Percentiles rank a stretch among this genome's conserved stretches.
Conservation (phyloP, 2,329 filamentous ascomycete species). For the Lecanosticta acicola region DNA sequence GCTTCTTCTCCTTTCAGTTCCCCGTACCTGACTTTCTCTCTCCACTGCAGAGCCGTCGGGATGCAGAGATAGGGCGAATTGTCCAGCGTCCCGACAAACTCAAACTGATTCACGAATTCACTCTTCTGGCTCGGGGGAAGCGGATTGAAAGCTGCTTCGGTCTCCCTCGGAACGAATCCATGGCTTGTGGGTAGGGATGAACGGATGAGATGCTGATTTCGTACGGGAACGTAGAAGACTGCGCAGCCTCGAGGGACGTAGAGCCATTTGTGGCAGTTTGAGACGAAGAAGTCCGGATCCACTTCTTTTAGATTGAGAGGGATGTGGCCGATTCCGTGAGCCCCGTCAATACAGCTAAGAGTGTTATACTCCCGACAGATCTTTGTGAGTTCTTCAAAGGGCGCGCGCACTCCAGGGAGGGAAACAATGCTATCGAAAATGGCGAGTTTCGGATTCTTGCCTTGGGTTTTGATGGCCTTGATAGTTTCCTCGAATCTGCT, state of each 20-base stretch:
- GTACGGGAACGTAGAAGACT: slow-evolving; percentile 68
- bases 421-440: slow-evolving; percentile 78
- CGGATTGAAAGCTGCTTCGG: slow-evolving; percentile 30
- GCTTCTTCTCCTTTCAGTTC: slow-evolving; percentile 60
- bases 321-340: slow-evolving; percentile 78
- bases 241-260: slow-evolving; percentile 73
- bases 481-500: slow-evolving; percentile 57
- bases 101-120: slow-evolving; percentile 62
- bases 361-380: slow-evolving; percentile 63
- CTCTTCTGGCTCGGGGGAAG: slow-evolving; percentile 47
- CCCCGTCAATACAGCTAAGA: slow-evolving; percentile 73
- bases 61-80: slow-evolving; percentile 65
- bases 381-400: slow-evolving; percentile 62
- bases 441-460: slow-evolving; percentile 61
- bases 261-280: slow-evolving; percentile 90
- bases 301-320: slow-evolving; percentile 60
- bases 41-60: slow-evolving; percentile 63
- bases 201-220: slow-evolving; percentile 70
- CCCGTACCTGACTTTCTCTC: slow-evolving; percentile 37
- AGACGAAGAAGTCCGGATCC: slow-evolving; percentile 79
- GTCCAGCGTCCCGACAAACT: slow-evolving; percentile 63
- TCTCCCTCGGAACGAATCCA: slow-evolving; percentile 57
- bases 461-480: slow-evolving; percentile 43
- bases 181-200: slow-evolving; percentile 75
- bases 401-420: slow-evolving; percentile 71